Evolutionary conservation across 2,329 filamentous ascomycete species (phyloP).

Genomic region (Calonectria pauciramosa): DNA sequence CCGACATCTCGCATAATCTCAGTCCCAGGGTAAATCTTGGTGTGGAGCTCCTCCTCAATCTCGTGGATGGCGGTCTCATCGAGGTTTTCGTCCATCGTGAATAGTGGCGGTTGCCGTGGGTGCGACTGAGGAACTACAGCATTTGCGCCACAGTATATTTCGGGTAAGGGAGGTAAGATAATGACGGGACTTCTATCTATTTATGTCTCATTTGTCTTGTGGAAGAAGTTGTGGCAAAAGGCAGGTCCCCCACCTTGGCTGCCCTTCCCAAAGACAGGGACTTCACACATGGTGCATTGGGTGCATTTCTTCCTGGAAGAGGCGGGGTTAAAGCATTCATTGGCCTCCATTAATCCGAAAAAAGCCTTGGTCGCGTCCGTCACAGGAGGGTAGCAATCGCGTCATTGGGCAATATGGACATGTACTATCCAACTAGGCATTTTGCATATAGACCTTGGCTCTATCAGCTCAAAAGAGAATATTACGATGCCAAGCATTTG

Average conservation of each 20-base stretch:
- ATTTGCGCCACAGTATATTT: not conserved
- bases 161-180: too few species aligned
- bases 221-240: not conserved
- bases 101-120: not conserved
- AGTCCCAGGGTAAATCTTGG: slow-evolving; percentile 20
- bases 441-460: not conserved
- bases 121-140: too few species aligned
- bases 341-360: not conserved
- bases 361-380: not conserved
- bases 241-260: not conserved
- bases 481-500: not conserved
- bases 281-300: not conserved
- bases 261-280: not conserved
- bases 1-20: slow-evolving; percentile 28
- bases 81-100: slow-evolving; percentile 20
- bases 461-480: not conserved
- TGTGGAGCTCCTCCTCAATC: slow-evolving; percentile 24
- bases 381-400: not conserved
- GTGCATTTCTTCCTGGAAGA: not conserved
- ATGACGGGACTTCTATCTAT: not conserved
- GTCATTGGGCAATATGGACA: not conserved
- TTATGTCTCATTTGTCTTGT: not conserved
- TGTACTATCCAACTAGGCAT: not conserved
- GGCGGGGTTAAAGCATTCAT: not conserved
- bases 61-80: slow-evolving; percentile 24